Percentiles rank a stretch among this genome's conserved stretches.
These are phyloP conservation scores for Kokia cookei DNA, from an alignment of 441 rosid species.

Conservation along the genomic window DNA sequence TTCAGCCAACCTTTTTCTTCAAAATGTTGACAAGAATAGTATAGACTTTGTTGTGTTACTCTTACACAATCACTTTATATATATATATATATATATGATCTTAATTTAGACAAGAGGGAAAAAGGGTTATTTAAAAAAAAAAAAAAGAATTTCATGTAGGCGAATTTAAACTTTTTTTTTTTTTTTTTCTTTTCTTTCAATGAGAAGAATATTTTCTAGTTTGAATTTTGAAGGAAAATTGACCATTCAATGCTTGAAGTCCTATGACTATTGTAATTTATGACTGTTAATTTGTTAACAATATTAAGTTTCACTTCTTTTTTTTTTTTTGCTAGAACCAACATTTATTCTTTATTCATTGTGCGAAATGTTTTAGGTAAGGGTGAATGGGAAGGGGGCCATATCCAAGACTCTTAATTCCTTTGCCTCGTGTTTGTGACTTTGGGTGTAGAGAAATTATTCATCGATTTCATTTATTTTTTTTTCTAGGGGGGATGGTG, in stretches of 20 bases:
- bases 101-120: background rate
- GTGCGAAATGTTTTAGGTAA: background rate
- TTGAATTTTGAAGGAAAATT: background rate
- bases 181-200: background rate
- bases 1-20: constrained; percentile 6
- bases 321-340: background rate
- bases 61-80: background rate
- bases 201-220: background rate
- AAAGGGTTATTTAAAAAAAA: background rate
- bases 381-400: background rate
- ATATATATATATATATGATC: background rate
- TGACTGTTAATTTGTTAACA: background rate
- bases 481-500: background rate
- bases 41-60: background rate
- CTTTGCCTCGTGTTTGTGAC: background rate
- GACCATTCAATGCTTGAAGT: background rate
- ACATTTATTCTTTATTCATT: background rate
- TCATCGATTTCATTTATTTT: background rate
- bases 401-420: background rate
- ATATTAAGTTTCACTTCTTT: background rate
- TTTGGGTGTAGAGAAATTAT: background rate
- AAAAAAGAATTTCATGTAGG: too few species aligned
- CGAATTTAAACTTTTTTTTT: background rate
- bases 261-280: background rate
- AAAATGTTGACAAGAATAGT: background rate